Evolutionary conservation across 352 stramenopile species (phyloP), one percentile per base, ranked within the genome.

Genomic region (Plasmopara muralis): DNA sequence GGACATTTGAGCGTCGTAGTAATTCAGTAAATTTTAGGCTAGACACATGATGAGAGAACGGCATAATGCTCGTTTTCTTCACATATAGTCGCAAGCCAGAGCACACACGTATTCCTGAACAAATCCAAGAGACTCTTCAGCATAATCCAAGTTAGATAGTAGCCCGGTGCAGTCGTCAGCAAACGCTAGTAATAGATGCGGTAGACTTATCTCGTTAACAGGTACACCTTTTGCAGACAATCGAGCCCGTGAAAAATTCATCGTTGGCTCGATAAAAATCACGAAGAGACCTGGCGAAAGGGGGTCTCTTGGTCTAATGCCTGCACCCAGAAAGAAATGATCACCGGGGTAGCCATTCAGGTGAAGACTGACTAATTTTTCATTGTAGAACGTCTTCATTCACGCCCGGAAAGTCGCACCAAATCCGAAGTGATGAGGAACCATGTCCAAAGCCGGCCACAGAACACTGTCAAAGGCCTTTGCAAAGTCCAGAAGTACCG

Each of bases 41-140:
- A 5, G 12, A 14, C 9, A 16, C 6, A 35, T 16, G 25, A 6
- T 15, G 25, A 1, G 41, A 18, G 28, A 62, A 62, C 13, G 55
- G 55, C 43, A 62, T 49, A 14, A 62, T 53, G 18, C n/a, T 44
- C 9, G 55, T 63, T 18, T 63, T 63, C 25, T 53, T 33, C 2
- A 56, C 38, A 16, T 63, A 57, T 9, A 57, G 48, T 14, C 34
- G 35, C 15, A 57, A 15, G 0, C 55, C 47, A 5, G 47, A 9
- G 55, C 42, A 8, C 15, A 4, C 5, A 42, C 30, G 25, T 57
- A 57, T 2, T 57, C 35, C 49, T 63, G 48, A 10, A 63, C 43
- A n/a, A 45, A 5, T 4, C 28, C 5, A 2, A 63, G 12, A 41
- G 57, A 63, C 12, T 4, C 7, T 9, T 14, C 28, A 4, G 43